Conservation (phyloP, 139 green algal species). For the Asterochloris erici region DNA sequence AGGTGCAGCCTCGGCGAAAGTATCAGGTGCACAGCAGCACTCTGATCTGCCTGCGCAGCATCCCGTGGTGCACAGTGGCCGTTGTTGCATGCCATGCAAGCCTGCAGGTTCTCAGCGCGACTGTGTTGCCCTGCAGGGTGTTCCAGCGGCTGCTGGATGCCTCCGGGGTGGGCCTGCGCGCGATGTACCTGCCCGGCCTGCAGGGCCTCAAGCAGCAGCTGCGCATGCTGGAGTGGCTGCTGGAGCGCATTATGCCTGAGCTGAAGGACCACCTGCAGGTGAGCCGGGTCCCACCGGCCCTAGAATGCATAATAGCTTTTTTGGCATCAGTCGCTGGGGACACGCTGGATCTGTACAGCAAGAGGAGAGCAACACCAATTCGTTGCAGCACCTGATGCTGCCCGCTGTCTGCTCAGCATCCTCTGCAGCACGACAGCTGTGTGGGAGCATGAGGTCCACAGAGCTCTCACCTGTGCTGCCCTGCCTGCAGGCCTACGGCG, state of each 20-base stretch:
- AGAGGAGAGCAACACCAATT: too few species aligned
- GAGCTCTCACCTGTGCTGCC: too few species aligned
- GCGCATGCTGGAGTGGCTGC: constrained; percentile 43
- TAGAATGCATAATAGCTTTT: too few species aligned
- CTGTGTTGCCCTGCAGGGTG: constrained; percentile 2
- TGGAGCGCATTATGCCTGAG: constrained; percentile 42
- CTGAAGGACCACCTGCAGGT: constrained; percentile 48
- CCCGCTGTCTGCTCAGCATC: background rate
- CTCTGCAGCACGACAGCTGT: background rate
- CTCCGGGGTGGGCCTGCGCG: constrained; percentile 62
- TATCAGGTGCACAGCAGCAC: too few species aligned
- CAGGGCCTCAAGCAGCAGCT: constrained; percentile 65
- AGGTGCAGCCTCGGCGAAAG: too few species aligned
- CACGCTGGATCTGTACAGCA: too few species aligned
- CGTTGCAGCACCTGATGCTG: background rate
- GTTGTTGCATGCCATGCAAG: too few species aligned
- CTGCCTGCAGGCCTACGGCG: constrained; percentile 48
- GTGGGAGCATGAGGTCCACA: too few species aligned
- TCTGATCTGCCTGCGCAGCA: background rate
- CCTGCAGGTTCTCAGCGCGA: too few species aligned
- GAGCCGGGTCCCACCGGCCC: background rate
- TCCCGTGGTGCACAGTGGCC: background rate
- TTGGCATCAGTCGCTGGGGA: too few species aligned
- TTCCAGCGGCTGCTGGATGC: constrained; percentile 44
- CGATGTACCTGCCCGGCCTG: constrained; percentile 77